Evolutionary conservation across 441 rosid species (phyloP).

Genomic region (Corymbia citriodora): DNA sequence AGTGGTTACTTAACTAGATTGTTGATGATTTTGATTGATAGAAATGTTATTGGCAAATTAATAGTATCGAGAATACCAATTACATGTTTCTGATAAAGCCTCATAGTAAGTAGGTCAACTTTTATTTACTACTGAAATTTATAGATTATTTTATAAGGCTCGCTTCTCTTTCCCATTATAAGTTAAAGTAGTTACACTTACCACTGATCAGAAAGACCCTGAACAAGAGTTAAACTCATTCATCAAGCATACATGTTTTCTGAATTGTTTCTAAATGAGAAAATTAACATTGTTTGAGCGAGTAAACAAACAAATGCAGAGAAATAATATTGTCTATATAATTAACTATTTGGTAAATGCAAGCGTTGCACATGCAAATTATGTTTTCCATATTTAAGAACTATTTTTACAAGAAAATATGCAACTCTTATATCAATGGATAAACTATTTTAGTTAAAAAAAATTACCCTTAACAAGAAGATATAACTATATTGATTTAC

Average conservation of each 20-base stretch:
- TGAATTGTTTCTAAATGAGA: too few relatives aligned
- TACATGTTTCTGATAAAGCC: too few relatives aligned
- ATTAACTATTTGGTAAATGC: background rate
- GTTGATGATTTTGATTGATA: too few relatives aligned
- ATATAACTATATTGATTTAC: background rate
- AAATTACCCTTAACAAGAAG: background rate
- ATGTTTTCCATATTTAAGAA: background rate
- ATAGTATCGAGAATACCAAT: too few relatives aligned
- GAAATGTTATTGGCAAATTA: too few relatives aligned
- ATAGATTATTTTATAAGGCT: background rate
- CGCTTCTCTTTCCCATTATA: background rate
- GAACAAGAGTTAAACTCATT: too few relatives aligned
- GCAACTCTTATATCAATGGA: background rate
- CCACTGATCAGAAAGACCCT: too few relatives aligned
- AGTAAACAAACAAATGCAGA: too few relatives aligned
- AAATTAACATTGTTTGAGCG: too few relatives aligned
- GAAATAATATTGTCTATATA: background rate
- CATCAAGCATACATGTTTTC: too few relatives aligned
- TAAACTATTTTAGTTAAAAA: background rate
- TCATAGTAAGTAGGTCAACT: background rate
- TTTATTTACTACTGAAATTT: background rate
- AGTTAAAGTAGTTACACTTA: background rate
- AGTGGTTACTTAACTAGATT: too few relatives aligned
- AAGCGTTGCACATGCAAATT: background rate
- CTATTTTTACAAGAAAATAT: background rate